These are phyloP conservation scores for Geranium rotundifolium DNA, from an alignment of 345 rosid genomes.

Conservation along the genomic window DNA sequence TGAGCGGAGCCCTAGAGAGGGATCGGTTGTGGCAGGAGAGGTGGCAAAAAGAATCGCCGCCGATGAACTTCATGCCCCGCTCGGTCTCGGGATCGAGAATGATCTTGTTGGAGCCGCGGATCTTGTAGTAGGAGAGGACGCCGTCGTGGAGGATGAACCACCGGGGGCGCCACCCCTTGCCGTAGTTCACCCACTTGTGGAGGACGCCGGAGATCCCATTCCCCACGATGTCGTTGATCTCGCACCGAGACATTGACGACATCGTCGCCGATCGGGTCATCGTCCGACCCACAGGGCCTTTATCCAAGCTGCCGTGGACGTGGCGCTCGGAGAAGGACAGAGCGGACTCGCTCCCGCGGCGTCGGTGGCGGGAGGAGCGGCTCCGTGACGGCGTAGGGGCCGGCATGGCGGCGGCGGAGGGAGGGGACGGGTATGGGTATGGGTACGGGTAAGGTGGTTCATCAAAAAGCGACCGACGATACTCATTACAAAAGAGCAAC, in stretches of 20 bases:
- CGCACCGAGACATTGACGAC: slow-evolving; percentile 20
- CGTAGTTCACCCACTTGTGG: slow-evolving; percentile 56
- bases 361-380: background rate
- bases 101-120: slow-evolving; percentile 66
- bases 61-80: slow-evolving; percentile 58
- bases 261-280: background rate
- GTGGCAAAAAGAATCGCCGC: slow-evolving; percentile 47
- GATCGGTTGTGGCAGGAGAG: slow-evolving; percentile 27
- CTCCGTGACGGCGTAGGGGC: background rate
- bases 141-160: slow-evolving; percentile 80
- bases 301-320: background rate
- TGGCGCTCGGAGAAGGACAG: background rate
- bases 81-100: slow-evolving; percentile 47
- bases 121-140: slow-evolving; percentile 64
- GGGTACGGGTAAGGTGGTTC: too few relatives aligned
- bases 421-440: too few relatives aligned
- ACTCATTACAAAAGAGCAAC: too few relatives aligned
- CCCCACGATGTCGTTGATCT: slow-evolving; percentile 35
- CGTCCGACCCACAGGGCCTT: background rate
- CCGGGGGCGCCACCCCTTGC: slow-evolving; percentile 52
- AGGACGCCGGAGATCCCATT: slow-evolving; percentile 42
- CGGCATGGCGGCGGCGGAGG: background rate
- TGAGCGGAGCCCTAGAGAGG: slow-evolving; percentile 18
- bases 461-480: too few relatives aligned
- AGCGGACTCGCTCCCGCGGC: background rate